These are phyloP conservation scores for Remersonia thermophila DNA, from an alignment of 2,329 filamentous ascomycete species.

Conservation along the genomic window DNA sequence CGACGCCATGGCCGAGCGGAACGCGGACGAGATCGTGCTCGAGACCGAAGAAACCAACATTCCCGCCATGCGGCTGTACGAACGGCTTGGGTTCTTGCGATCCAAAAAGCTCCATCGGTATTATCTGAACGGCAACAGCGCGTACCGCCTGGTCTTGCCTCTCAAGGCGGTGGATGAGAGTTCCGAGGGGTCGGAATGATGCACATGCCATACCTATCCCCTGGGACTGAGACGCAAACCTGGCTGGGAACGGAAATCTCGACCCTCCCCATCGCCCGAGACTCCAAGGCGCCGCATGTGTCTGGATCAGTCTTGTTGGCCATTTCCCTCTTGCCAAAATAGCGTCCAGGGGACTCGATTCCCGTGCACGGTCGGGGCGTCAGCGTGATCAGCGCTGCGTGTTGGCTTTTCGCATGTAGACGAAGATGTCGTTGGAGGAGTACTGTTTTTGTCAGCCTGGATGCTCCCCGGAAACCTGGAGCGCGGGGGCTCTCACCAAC, in stretches of 20 bases:
- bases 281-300: not conserved
- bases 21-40: conserved; percentile 87
- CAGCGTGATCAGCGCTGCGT: not conserved
- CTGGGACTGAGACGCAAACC: too few species aligned
- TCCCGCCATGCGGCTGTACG: conserved; percentile 83
- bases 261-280: too few species aligned
- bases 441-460: conserved; percentile 12
- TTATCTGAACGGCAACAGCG: conserved; percentile 92
- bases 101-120: conserved; percentile 91
- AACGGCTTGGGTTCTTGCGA: conserved; percentile 78
- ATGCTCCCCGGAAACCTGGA: too few species aligned
- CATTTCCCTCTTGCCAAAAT: too few species aligned
- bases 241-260: too few species aligned
- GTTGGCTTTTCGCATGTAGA: conserved; percentile 8
- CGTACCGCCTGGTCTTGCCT: conserved; percentile 76
- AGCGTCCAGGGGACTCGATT: too few species aligned
- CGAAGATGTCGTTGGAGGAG: conserved; percentile 17
- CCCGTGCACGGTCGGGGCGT: too few species aligned
- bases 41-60: conserved; percentile 93
- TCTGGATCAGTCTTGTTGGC: too few species aligned
- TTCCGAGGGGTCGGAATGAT: too few species aligned
- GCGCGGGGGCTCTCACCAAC: conserved; percentile 11
- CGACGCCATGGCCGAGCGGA: conserved; percentile 71
- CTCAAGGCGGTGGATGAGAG: conserved; percentile 39
- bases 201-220: too few species aligned